Evolutionary conservation across 192 early-diverging fungal genomes (phyloP), one percentile per base, ranked within the genome.

Genomic region (Jimgerdemannia lactiflua): DNA sequence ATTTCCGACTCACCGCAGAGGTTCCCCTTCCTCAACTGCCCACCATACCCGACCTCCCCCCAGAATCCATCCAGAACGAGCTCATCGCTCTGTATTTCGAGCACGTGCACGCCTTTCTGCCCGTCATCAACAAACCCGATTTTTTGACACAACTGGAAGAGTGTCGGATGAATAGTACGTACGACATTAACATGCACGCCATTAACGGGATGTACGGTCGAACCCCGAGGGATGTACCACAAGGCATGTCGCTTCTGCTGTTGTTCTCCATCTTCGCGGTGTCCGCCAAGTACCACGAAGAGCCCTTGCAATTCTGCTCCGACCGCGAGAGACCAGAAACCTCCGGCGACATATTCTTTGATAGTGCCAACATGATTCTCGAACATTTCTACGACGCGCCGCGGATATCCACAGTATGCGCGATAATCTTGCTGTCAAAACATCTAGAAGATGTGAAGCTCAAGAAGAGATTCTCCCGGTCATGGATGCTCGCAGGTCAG

Each of bases 401-500:
- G 41, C 73, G 82, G 4, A 79, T 87, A 72, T 89, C 86, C 10
- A 87, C 87, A 0, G 81, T 90, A 20, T 83, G 86, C 10, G 87
- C 90, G 0, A 77, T 94, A 67, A 70, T 92, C 65, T 78, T 94
- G 19, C 81, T 93, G 80, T 80, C 88, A 18, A 80, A 83, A 3
- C 86, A 92, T 73, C 82, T 88, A 64, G 89, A 92, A 74, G 89
- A 89, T 19, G 85, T 83, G 4, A 77, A 74, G 19, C 17, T 70
- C 4, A 29, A 64, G 2, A 39, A 89, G 85, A 85, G 88, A 69
- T 44, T 82, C 85, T 68, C 89, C 83, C 11, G 69, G 9, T 63
- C 83, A 73, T 94, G 93, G 93, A 85, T 92, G 54, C 87, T 89
- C 74, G 79, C 86, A 39, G 93, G 93, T 4, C 84, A 89, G 86